A percentile compares a stretch with the other conserved stretches of the same genome.
phyloP scores from a whole-genome alignment of 1,284 basidiomycete genomes.

The Ganoderma sinense region DNA sequence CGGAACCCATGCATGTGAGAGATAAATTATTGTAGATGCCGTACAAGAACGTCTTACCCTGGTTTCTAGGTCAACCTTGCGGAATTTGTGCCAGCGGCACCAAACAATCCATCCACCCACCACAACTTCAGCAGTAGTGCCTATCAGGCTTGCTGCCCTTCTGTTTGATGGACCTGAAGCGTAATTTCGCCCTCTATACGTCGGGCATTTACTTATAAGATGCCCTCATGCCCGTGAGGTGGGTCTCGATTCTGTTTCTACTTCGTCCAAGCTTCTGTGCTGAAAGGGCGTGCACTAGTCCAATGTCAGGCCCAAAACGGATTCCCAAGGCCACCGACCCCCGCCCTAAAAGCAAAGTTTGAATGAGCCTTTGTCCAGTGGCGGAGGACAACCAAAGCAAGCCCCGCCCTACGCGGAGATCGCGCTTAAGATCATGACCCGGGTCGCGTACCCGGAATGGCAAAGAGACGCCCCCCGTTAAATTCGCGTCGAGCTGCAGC shows the following conservation, averaged over 20 bases:
- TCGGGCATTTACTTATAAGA: background rate
- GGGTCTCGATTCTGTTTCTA: background rate
- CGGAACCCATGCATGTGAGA: background rate
- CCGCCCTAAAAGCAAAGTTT: background rate
- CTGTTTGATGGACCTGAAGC: background rate
- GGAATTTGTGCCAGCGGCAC: background rate
- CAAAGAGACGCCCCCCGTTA: slow-evolving; percentile 6
- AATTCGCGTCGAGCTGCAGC: background rate
- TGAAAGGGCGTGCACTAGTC: background rate
- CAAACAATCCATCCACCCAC: background rate
- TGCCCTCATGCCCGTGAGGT: background rate
- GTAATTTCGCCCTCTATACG: background rate
- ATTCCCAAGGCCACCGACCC: background rate
- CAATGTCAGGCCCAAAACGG: background rate
- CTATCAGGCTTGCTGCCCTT: background rate
- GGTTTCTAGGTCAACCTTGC: background rate
- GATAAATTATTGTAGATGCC: background rate
- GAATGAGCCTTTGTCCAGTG: background rate
- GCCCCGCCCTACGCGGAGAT: background rate
- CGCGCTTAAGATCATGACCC: background rate
- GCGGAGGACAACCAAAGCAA: background rate
- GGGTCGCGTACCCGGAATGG: background rate
- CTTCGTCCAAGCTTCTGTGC: background rate
- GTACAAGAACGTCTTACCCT: background rate
- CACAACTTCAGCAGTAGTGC: background rate